Percentiles rank a stretch among this genome's conserved stretches.
phyloP scores from a whole-genome alignment of 257 asterid genomes.

The Scutellaria galericulata region DNA sequence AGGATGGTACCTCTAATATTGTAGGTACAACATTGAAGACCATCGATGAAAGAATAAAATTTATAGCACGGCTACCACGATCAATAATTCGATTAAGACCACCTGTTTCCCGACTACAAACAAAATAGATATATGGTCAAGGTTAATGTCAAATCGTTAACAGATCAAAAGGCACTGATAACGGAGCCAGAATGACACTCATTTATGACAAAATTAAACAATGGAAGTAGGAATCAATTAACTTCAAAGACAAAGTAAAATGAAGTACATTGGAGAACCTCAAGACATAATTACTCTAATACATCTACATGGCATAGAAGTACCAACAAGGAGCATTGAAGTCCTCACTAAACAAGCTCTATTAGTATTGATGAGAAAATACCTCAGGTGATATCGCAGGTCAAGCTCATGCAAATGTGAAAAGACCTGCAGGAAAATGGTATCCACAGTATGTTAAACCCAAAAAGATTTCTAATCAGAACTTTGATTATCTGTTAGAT shows the following conservation, averaged over 20 bases:
- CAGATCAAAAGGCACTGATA: slow-evolving; percentile 14
- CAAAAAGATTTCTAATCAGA: slow-evolving; percentile 24
- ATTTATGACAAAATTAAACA: slow-evolving; percentile 14
- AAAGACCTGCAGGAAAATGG: slow-evolving; percentile 72
- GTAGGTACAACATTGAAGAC: slow-evolving; percentile 96
- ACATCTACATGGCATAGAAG: slow-evolving; percentile 16
- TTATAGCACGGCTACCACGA: slow-evolving; percentile 99
- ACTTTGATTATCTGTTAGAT: slow-evolving; percentile 23
- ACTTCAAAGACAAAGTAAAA: slow-evolving; percentile 4
- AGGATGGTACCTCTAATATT: slow-evolving; percentile 69
- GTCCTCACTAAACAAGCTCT: slow-evolving; percentile 25
- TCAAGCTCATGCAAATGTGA: slow-evolving; percentile 96
- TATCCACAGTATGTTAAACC: slow-evolving; percentile 30
- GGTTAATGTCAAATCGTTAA: slow-evolving; percentile 17
- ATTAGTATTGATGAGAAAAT: slow-evolving; percentile 32
- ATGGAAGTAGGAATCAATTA: neutral
- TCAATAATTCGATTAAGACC: slow-evolving; percentile 91
- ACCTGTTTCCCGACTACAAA: slow-evolving; percentile 95
- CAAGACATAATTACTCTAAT: slow-evolving; percentile 15
- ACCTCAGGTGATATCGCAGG: slow-evolving; percentile 93
- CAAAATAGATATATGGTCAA: slow-evolving; percentile 30
- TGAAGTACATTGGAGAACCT: slow-evolving; percentile 27
- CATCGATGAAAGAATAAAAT: slow-evolving; percentile 92
- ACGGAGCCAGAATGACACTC: slow-evolving; percentile 9
- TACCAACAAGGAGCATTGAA: slow-evolving; percentile 8